Conservation (phyloP, 1,139 yeast species). For the Geotrichum cucujoidarum region DNA sequence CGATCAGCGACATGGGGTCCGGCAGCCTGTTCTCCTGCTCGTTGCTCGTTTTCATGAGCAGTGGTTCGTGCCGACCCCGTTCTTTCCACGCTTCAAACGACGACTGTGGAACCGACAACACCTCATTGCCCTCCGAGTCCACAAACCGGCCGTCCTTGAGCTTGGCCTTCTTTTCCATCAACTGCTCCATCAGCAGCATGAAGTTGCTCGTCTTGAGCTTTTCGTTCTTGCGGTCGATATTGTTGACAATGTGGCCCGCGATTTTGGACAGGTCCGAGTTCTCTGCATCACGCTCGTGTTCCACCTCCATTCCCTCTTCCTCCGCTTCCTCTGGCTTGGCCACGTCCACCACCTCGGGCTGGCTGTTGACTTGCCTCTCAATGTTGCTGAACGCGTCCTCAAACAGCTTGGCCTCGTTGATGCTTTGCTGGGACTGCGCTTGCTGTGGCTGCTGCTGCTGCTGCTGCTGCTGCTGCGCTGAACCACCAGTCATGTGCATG, state of each 20-base stretch:
- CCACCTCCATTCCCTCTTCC: conserved; percentile 14
- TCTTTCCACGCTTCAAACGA: conserved; percentile 2
- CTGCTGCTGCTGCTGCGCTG: background rate
- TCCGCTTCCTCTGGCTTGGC: conserved; percentile 5
- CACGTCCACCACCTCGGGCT: background rate
- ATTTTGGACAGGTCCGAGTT: conserved; percentile 31
- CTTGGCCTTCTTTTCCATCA: conserved; percentile 33
- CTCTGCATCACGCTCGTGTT: too few species aligned
- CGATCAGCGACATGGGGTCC: conserved; percentile 31
- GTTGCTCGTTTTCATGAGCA: background rate
- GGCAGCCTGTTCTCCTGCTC: conserved; percentile 21
- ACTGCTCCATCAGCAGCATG: conserved; percentile 39
- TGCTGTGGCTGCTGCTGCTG: background rate
- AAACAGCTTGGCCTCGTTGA: conserved; percentile 22
- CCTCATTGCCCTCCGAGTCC: conserved; percentile 27
- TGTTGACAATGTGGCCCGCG: conserved; percentile 32
- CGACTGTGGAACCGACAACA: conserved; percentile 13
- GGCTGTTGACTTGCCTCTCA: conserved; percentile 22
- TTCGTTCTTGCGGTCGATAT: conserved; percentile 28
- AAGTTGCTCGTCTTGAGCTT: conserved; percentile 39
- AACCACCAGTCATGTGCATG: background rate
- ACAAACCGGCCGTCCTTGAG: conserved; percentile 37
- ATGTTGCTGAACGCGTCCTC: conserved; percentile 31
- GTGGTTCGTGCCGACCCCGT: background rate
- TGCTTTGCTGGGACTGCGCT: background rate